Evolutionary conservation across 306 rosid species (phyloP), one percentile per base, ranked within the genome.

Genomic region (Parietaria judaica): DNA sequence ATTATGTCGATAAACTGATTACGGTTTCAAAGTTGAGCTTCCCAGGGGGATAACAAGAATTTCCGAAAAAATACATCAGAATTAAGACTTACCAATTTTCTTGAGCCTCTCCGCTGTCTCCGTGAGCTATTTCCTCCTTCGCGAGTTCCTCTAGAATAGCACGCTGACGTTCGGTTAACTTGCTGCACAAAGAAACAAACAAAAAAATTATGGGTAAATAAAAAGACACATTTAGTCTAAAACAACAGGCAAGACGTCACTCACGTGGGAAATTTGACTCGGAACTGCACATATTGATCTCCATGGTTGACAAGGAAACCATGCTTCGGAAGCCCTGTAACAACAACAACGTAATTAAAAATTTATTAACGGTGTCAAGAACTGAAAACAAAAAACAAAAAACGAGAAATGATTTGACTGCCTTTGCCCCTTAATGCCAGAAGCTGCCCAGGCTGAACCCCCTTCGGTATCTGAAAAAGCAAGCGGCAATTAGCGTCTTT

Each of bases 381-480:
- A 64, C 65, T 39, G 67, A 35, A 51, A 60, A 23, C 38, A 61
- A 53, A 34, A 44, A 69, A 64, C 73, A 64, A 53, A 39, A 34
- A 47, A 44, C 64, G 49, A 66, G 59, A 52, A 63, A 66, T 58
- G 17, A 36, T 53, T 51, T 70, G 76, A 9, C 11, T 11, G 65
- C 98, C 92, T 86, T 92, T 86, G 79, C 99, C 99, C 78, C 96
- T 84, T 72, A 92, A 75, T 51, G 68, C 72, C 67, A 82, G 69
- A 74, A 79, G 90, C 68, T 88, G 95, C 66, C 99, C 96, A 44
- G 84, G 94, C 68, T 92, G 99, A 80, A 82, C 94, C 52, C 95
- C 90, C 74, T 82, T 86, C 11, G 99, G 96, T 80, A 92, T 82
- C 99, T 92, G 82, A 65, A 64, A 61, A 74, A 59, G 71, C 66